These are phyloP conservation scores for Emydomyces testavorans DNA, from an alignment of 2,329 filamentous ascomycete species.

Conservation along the genomic window DNA sequence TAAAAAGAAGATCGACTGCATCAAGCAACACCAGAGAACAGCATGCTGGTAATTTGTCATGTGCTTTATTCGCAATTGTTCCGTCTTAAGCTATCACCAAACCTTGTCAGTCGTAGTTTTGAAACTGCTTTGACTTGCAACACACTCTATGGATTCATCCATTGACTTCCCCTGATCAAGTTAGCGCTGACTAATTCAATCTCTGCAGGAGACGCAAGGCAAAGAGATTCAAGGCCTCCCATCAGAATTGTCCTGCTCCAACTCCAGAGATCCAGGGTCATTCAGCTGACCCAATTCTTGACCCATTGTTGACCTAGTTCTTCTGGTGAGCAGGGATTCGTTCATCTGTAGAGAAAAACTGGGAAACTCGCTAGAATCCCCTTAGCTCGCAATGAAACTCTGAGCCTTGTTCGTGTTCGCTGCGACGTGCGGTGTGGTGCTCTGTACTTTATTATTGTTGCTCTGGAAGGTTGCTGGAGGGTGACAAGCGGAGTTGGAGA, in stretches of 20 bases:
- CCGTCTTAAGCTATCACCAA: slow-evolving; percentile 2
- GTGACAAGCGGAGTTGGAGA: too few relatives aligned
- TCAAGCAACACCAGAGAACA: neutral
- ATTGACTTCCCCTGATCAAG: neutral
- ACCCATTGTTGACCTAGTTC: too few relatives aligned
- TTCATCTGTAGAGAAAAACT: too few relatives aligned
- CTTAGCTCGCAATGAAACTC: neutral
- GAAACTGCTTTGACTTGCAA: neutral
- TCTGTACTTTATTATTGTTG: too few relatives aligned
- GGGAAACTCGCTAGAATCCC: neutral
- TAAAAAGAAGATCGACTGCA: neutral
- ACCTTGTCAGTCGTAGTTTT: slow-evolving; percentile 2
- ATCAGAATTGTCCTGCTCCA: neutral
- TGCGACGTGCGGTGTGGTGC: neutral
- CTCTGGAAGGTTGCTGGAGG: too few relatives aligned
- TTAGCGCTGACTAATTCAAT: neutral
- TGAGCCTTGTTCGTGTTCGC: slow-evolving; percentile 2
- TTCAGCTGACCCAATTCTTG: neutral
- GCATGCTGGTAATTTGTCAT: slow-evolving; percentile 1
- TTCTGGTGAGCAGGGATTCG: too few relatives aligned
- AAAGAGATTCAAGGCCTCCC: slow-evolving; percentile 6
- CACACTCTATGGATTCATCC: neutral
- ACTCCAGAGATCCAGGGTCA: neutral
- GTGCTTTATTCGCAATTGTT: neutral
- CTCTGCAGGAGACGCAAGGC: neutral